These are phyloP conservation scores for Metschnikowia peoriensis DNA, from an alignment of 805 yeast genomes.

Conservation along the genomic window DNA sequence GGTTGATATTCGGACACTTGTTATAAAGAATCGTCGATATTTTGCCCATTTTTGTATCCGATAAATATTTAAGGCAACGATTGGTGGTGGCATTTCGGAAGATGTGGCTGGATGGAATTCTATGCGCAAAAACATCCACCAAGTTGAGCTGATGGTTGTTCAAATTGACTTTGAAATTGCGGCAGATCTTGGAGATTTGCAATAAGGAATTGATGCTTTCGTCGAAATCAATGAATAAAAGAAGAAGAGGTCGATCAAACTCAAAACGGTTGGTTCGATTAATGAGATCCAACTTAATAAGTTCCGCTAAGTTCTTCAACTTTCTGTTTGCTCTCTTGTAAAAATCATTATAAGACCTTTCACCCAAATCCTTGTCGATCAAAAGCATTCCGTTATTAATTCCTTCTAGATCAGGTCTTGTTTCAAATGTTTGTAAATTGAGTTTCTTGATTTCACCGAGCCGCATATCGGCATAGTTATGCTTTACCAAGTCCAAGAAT, in stretches of 20 bases:
- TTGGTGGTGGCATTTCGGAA: constrained; percentile 19
- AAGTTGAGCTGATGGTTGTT: constrained; percentile 40
- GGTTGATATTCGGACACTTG: constrained; percentile 42
- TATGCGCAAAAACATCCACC: constrained; percentile 37
- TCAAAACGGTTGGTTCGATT: constrained; percentile 41
- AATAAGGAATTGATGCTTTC: constrained; percentile 44
- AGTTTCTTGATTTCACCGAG: constrained; percentile 46
- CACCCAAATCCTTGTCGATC: constrained; percentile 21
- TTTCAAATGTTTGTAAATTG: constrained; percentile 26
- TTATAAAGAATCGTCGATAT: constrained; percentile 59
- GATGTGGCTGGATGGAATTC: constrained; percentile 31
- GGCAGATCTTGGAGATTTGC: constrained; percentile 45
- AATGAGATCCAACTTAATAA: constrained; percentile 38
- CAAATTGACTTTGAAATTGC: constrained; percentile 42
- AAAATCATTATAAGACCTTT: constrained; percentile 23
- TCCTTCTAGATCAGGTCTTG: constrained; percentile 28
- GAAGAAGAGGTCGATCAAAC: constrained; percentile 47
- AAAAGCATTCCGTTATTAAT: constrained; percentile 30
- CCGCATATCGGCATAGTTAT: constrained; percentile 47
- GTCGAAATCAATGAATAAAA: constrained; percentile 50
- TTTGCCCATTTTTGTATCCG: constrained; percentile 38
- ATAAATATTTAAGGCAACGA: constrained; percentile 24
- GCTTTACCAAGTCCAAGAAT: constrained; percentile 43
- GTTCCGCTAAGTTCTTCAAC: constrained; percentile 33
- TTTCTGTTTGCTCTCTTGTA: constrained; percentile 31